Base-by-base conservation (phyloP, 768 basidiomycete species). In the Agaricus subrufescens region DNA sequence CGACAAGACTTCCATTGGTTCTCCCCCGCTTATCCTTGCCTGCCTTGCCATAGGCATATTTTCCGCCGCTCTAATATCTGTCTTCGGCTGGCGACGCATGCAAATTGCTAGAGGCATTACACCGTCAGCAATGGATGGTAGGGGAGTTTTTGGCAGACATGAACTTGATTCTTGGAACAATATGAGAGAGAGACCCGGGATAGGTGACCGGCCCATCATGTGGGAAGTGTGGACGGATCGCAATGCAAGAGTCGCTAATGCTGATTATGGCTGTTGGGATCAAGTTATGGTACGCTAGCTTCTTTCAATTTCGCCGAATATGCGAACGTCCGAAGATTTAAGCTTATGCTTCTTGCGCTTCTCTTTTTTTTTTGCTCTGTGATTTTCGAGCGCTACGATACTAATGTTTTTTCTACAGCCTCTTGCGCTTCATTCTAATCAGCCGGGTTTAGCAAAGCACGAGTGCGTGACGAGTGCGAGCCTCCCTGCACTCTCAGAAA, bases 31-130 rank as follows among this genome's bases (percentile, higher is more conserved):
- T 60, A 79, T 87, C 46, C 72, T 85, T 38, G 82, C 79, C 1
- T 82, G 85, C 62, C 68, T 87, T 26, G 78, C 80, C n/a, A 75
- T 84, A 29, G 82, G 80, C 3, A 62, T 87, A 15, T 82, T 85
- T 59, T 66, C 70, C 19, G 66, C 74, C n/a, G 73, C 73, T 0
- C 77, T 84, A 71, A 56, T 80, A 10, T 67, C 73, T 8, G 72
- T 81, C 34, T 77, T 83, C 46, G 76, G 74, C 11, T 80, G 78
- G 75, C 66, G 74, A 57, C 68, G 73, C 48, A 48, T 75, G 50
- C 65, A 71, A 52, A 53, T 58, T 10, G 57, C 55, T 9, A 46
- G 67, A 43, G 45, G 31, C 4, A n/a, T 23, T 30, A 31, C 46
- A 9, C 14, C 31, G 44, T 3, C 23, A 27, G 54, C 19, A 19